Base-by-base conservation (phyloP, 2,329 filamentous ascomycete species). In the Mycosphaerella sp. region DNA sequence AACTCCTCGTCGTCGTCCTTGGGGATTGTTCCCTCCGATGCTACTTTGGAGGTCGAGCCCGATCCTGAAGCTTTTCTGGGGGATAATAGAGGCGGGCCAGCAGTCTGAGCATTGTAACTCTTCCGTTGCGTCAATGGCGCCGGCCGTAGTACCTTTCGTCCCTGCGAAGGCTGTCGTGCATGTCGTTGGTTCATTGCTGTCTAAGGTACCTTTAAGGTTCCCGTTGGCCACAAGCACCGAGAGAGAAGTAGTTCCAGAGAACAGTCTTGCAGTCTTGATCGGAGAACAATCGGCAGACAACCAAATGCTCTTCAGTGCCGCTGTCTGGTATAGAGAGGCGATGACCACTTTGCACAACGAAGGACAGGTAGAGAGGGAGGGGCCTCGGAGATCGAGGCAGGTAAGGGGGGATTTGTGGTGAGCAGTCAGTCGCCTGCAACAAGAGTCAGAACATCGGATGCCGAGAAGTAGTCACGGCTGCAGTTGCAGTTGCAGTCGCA, bases 1-100 rank as follows among this genome's bases (percentile, higher is more conserved):
- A 75, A 72, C 53, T 75, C 73, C 41, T 73, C 70, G 44, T 68
- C 63, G 28, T 53, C 27, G 32, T 54, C 42, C 34, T 52, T 39
- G n/a, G 52, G 47, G 34, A 51, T 44, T 46, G 56, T 42, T 14
- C 54, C 46, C 30, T 41, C 50, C 25, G 54, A 53, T 10, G 34
- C 48, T 27, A 28, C 46, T 45, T 57, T 64, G 47, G 57, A 61
- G 44, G 49, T 55, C 53, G 54, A 56, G n/a, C 49, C 46, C 39
- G 47, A 42, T 25, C 43, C 46, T 30, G 50, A 39, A 18, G 44
- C 43, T 48, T 45, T 57, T 44, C 42, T 56, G 21, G 53, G 44
- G 35, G 45, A 54, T 35, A 34, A 44, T 25, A 47, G 52, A 12
- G 40, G 43, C 21, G 50, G 48, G 28, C 21, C 45, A 49, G 50